These are phyloP conservation scores for Lactuca saligna DNA, from an alignment of 129 eudicot genomes.

Conservation along the genomic window DNA sequence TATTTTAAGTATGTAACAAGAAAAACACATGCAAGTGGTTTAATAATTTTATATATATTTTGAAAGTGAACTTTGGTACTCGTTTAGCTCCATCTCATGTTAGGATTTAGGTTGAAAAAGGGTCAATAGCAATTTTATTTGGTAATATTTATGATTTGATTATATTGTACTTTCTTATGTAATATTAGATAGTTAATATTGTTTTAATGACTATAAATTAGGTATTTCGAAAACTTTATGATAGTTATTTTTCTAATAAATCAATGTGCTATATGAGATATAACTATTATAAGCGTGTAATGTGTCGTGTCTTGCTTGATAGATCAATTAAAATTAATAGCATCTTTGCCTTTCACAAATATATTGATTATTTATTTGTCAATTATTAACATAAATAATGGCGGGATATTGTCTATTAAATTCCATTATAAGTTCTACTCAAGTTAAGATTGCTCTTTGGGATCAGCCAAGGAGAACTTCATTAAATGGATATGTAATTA, in stretches of 20 bases:
- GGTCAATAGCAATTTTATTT: background rate
- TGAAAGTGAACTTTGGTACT: background rate
- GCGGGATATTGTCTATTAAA: background rate
- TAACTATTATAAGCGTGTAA: constrained; percentile 24
- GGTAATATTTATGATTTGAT: background rate
- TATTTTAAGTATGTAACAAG: background rate
- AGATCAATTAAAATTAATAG: constrained; percentile 20
- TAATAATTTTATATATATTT: no score
- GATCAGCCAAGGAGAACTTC: constrained; percentile 2
- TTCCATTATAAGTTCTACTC: background rate
- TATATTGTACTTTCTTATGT: background rate
- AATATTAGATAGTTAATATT: no score
- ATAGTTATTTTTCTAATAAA: background rate
- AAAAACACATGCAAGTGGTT: background rate
- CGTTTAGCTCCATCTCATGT: background rate
- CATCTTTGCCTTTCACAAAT: constrained; percentile 12
- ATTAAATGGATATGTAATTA: background rate
- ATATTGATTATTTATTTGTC: constrained; percentile 1
- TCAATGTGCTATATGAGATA: background rate
- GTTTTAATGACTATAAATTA: background rate
- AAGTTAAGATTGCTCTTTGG: background rate
- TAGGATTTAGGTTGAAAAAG: no score
- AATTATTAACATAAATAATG: constrained; percentile 3
- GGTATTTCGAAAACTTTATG: background rate
- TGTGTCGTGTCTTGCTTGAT: constrained; percentile 24